phyloP scores from a whole-genome alignment of 805 yeast species.

The Wickerhamomyces strasburgensis region DNA sequence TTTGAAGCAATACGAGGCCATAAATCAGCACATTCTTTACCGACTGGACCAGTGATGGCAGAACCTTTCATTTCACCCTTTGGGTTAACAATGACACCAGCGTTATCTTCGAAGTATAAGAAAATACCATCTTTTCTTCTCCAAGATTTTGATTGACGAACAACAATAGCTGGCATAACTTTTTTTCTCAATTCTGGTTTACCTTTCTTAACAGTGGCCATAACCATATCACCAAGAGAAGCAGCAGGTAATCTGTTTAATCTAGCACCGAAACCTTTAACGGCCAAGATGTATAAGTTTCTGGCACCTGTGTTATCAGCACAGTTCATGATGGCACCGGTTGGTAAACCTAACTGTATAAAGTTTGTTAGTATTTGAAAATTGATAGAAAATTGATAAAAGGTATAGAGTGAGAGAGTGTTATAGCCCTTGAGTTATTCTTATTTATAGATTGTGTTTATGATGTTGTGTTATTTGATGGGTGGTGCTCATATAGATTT shows the following conservation, averaged over 20 bases:
- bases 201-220: conserved; percentile 99
- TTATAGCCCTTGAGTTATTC: no score
- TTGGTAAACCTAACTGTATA: conserved; percentile 93
- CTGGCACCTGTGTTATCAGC: conserved; percentile 99
- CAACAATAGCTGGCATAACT: conserved; percentile 99
- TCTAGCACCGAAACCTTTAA: conserved; percentile 99
- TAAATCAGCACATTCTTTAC: conserved; percentile 99
- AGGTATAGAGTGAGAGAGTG: no score
- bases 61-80: conserved; percentile 99
- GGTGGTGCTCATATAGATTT: no score
- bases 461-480: no score
- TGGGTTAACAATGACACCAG: conserved; percentile 99
- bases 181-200: conserved; percentile 99
- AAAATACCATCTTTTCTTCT: conserved; percentile 99
- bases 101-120: conserved; percentile 99
- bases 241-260: conserved; percentile 99
- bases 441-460: no score
- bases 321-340: conserved; percentile 99
- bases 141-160: conserved; percentile 99
- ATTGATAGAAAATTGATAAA: not conserved
- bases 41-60: conserved; percentile 99
- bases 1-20: conserved; percentile 99
- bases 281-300: conserved; percentile 97
- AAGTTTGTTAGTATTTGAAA: conserved; percentile 13
- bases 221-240: conserved; percentile 99